Conservation (phyloP, 495 filamentous ascomycete species). For the Penicillium maclennaniae region DNA sequence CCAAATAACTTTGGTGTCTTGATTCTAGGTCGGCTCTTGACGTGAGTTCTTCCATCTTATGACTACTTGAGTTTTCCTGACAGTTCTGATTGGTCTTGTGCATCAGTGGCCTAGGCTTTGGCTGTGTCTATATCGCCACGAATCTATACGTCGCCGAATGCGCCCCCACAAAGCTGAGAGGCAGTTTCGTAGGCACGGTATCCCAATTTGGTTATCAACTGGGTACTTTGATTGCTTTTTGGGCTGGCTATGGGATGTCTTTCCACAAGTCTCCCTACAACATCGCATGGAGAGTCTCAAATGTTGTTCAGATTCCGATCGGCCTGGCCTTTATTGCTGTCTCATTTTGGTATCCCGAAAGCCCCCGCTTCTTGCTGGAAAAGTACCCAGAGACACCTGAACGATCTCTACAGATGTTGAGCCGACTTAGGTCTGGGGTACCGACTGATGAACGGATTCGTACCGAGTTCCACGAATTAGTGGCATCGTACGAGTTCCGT, state of each 20-base stretch:
- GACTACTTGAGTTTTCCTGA: not conserved
- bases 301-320: constrained; percentile 34
- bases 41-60: constrained; percentile 13
- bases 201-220: constrained; percentile 27
- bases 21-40: constrained; percentile 32
- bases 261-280: constrained; percentile 36
- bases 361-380: constrained; percentile 32
- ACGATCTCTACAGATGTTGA: constrained; percentile 23
- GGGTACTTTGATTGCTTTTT: constrained; percentile 37
- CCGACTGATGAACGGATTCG: constrained; percentile 27
- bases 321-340: constrained; percentile 31
- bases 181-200: constrained; percentile 36
- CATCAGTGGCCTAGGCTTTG: constrained; percentile 33
- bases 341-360: constrained; percentile 36
- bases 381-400: constrained; percentile 34
- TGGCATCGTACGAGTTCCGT: constrained; percentile 32
- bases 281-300: constrained; percentile 38
- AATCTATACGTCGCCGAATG: constrained; percentile 40
- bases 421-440: constrained; percentile 25
- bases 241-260: constrained; percentile 40
- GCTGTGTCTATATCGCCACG: constrained; percentile 36
- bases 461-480: constrained; percentile 34
- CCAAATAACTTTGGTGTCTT: constrained; percentile 36
- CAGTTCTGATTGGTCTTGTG: not conserved
- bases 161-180: constrained; percentile 29